Percentiles rank a stretch among this genome's conserved stretches.
phyloP scores from a whole-genome alignment of 106 monocot genomes.

The Acorus calamus region DNA sequence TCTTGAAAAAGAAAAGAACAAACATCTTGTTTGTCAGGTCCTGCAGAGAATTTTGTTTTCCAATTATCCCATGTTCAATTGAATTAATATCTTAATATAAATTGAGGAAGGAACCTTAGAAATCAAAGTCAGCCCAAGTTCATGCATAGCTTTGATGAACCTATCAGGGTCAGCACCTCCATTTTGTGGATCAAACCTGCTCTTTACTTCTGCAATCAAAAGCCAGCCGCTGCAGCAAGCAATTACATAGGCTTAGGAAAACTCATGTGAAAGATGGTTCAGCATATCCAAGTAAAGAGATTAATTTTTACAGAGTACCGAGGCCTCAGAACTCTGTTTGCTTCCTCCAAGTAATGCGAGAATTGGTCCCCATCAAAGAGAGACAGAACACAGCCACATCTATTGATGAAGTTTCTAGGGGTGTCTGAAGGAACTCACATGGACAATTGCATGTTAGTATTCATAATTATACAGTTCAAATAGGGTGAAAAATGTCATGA shows the following conservation, averaged over 20 bases:
- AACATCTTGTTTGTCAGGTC: constrained; percentile 69
- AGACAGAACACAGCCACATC: constrained; percentile 96
- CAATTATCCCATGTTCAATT: too few relatives aligned
- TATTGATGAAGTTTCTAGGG: constrained; percentile 60
- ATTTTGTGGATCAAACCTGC: constrained; percentile 88
- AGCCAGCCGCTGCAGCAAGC: constrained; percentile 78
- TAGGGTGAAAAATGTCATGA: too few relatives aligned
- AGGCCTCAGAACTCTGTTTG: constrained; percentile 79
- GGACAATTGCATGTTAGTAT: neutral
- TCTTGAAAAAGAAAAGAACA: constrained; percentile 61
- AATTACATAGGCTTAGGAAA: neutral
- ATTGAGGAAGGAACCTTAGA: constrained; percentile 29
- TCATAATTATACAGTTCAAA: neutral
- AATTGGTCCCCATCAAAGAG: constrained; percentile 92
- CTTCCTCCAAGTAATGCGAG: constrained; percentile 76
- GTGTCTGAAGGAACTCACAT: constrained; percentile 46
- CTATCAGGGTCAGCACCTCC: constrained; percentile 82
- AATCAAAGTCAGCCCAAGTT: constrained; percentile 47
- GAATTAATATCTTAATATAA: too few relatives aligned
- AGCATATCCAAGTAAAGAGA: neutral
- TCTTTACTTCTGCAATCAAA: constrained; percentile 90
- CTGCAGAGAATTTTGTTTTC: constrained; percentile 11
- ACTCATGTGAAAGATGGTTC: neutral
- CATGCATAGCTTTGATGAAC: constrained; percentile 45
- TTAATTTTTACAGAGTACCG: constrained; percentile 23